Conservation (phyloP, 2,329 filamentous ascomycete species). For the Rutstroemia sp. region DNA sequence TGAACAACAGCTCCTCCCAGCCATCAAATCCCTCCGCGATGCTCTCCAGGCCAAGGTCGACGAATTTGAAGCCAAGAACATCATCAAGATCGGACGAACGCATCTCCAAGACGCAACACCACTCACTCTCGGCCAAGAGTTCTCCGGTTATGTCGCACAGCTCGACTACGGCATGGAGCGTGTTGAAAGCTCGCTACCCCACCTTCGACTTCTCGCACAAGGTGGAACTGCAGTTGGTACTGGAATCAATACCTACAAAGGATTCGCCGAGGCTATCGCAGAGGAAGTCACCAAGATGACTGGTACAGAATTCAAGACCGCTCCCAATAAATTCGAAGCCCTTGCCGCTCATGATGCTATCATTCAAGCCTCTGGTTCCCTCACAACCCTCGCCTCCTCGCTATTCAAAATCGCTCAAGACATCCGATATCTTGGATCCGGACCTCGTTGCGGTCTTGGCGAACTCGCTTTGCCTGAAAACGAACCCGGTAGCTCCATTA, state of each 20-base stretch:
- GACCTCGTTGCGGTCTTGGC: constrained; percentile 89
- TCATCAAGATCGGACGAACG: constrained; percentile 98
- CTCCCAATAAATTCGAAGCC: constrained; percentile 98
- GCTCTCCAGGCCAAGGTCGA: constrained; percentile 85
- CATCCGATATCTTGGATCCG: constrained; percentile 92
- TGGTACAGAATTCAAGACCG: constrained; percentile 87
- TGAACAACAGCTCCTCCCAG: constrained; percentile 76
- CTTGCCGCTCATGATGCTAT: constrained; percentile 93
- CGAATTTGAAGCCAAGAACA: constrained; percentile 73
- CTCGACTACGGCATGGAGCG: constrained; percentile 86
- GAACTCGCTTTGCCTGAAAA: constrained; percentile 94
- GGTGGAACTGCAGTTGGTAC: constrained; percentile 96
- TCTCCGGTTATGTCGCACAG: constrained; percentile 94
- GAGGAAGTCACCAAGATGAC: constrained; percentile 89
- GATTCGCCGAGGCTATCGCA: constrained; percentile 90
- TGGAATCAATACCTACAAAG: constrained; percentile 93
- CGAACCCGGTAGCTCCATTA: constrained; percentile 95
- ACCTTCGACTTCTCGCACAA: constrained; percentile 82
- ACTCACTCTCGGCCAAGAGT: constrained; percentile 91
- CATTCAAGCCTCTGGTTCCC: constrained; percentile 84
- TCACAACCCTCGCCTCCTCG: constrained; percentile 87
- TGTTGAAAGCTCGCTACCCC: constrained; percentile 73
- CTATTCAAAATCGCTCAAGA: constrained; percentile 98
- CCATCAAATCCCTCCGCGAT: constrained; percentile 71
- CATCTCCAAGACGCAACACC: constrained; percentile 97